Percentiles rank a stretch among this genome's conserved stretches.
phyloP scores from a whole-genome alignment of 306 rosid genomes.

The Cucumis cinereus region DNA sequence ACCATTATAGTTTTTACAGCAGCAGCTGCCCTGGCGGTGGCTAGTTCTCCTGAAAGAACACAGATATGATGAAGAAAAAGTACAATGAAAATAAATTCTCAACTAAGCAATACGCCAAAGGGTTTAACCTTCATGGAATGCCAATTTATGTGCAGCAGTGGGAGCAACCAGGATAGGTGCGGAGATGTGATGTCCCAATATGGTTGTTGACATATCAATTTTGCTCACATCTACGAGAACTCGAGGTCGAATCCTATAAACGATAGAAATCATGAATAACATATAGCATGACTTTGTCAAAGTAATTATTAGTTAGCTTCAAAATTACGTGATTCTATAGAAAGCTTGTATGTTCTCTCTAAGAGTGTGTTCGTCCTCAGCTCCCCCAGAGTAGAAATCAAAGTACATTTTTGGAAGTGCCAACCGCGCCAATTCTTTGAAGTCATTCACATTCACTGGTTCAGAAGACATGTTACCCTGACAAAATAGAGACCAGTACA shows the following conservation, averaged over 20 bases:
- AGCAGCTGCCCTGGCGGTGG: slow-evolving; percentile 71
- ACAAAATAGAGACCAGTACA: neutral
- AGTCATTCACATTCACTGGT: slow-evolving; percentile 45
- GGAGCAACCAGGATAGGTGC: slow-evolving; percentile 56
- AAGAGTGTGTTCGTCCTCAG: slow-evolving; percentile 45
- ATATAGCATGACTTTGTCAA: neutral
- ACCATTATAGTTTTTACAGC: slow-evolving; percentile 58
- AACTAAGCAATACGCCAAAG: neutral
- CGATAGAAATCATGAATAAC: neutral
- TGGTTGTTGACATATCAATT: slow-evolving; percentile 38
- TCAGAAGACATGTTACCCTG: slow-evolving; percentile 36
- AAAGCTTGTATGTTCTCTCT: slow-evolving; percentile 48
- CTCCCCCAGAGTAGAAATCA: slow-evolving; percentile 51
- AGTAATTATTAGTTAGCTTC: neutral
- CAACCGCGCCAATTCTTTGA: slow-evolving; percentile 42
- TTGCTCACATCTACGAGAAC: slow-evolving; percentile 58
- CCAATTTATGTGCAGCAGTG: slow-evolving; percentile 36
- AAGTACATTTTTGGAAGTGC: slow-evolving; percentile 49
- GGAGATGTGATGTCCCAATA: slow-evolving; percentile 38
- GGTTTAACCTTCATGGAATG: slow-evolving; percentile 45
- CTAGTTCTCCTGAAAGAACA: slow-evolving; percentile 41
- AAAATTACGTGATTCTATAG: slow-evolving; percentile 33
- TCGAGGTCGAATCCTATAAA: slow-evolving; percentile 49
- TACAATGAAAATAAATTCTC: neutral
- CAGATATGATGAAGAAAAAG: neutral